Conservation (phyloP, 1,284 basidiomycete genomes). For the Trichosporon sp. region DNA sequence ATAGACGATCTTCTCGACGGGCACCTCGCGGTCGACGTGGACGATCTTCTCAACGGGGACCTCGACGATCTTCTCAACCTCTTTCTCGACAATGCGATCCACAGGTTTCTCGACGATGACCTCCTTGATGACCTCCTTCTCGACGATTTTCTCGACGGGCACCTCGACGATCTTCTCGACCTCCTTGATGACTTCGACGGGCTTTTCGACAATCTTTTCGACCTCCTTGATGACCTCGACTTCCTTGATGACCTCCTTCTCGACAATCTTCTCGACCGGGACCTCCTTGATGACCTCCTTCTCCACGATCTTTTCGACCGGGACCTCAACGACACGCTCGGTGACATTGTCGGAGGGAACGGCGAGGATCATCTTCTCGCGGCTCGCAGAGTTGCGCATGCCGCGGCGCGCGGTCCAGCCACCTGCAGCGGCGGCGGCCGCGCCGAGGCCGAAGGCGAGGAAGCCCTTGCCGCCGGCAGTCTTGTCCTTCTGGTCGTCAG, state of each 20-base stretch:
- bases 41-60: slow-evolving; percentile 46
- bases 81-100: slow-evolving; percentile 28
- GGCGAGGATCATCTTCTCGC: slow-evolving; percentile 3
- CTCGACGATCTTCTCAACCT: slow-evolving; percentile 39
- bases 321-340: slow-evolving; percentile 42
- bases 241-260: slow-evolving; percentile 38
- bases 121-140: slow-evolving; percentile 43
- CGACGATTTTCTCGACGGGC: slow-evolving; percentile 39
- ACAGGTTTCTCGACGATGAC: slow-evolving; percentile 41
- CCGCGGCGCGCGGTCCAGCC: slow-evolving; percentile 29
- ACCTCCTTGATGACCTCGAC: slow-evolving; percentile 35
- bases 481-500: slow-evolving; percentile 49
- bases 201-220: slow-evolving; percentile 49
- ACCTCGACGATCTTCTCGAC: slow-evolving; percentile 30
- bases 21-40: slow-evolving; percentile 43
- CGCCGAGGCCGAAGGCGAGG: slow-evolving; percentile 14
- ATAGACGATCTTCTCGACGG: slow-evolving; percentile 35
- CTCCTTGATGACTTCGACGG: slow-evolving; percentile 43
- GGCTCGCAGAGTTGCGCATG: slow-evolving; percentile 12
- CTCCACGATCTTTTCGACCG: slow-evolving; percentile 40
- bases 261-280: slow-evolving; percentile 31
- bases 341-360: slow-evolving; percentile 40
- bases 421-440: slow-evolving; percentile 24
- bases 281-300: slow-evolving; percentile 29
- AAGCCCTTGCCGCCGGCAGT: slow-evolving; percentile 3